Evolutionary conservation across 1,139 yeast species (phyloP).

Genomic region (Scheffersomyces stambukii): DNA sequence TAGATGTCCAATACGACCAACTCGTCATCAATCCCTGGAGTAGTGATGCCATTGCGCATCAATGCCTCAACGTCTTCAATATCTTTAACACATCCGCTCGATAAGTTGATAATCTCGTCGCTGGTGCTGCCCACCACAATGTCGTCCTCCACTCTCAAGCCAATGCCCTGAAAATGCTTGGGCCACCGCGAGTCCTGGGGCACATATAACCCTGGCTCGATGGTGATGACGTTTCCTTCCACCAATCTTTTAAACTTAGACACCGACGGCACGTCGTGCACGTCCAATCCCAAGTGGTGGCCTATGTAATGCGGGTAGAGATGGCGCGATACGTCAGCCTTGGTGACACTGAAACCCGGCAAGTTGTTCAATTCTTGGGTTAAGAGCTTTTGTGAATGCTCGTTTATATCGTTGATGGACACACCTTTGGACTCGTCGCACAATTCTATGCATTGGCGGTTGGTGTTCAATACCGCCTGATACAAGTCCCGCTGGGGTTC

Average conservation of each 20-base stretch:
- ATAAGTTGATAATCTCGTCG: slow-evolving; percentile 55
- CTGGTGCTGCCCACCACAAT: slow-evolving; percentile 64
- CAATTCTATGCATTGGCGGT: slow-evolving; percentile 69
- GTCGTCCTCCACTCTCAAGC: slow-evolving; percentile 93
- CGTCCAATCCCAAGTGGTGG: slow-evolving; percentile 90
- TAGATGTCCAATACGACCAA: slow-evolving; percentile 37
- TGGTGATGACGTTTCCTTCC: slow-evolving; percentile 76
- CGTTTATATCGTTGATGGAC: slow-evolving; percentile 76
- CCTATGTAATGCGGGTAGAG: slow-evolving; percentile 95
- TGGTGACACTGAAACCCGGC: slow-evolving; percentile 56
- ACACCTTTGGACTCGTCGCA: slow-evolving; percentile 51
- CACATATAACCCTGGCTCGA: slow-evolving; percentile 92
- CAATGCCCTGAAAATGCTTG: slow-evolving; percentile 77
- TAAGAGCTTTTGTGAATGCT: slow-evolving; percentile 56
- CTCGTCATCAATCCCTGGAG: slow-evolving; percentile 48
- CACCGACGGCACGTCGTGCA: slow-evolving; percentile 74
- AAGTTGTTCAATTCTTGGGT: slow-evolving; percentile 63
- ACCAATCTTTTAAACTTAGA: slow-evolving; percentile 49
- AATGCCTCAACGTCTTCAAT: slow-evolving; percentile 70
- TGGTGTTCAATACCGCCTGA: slow-evolving; percentile 80
- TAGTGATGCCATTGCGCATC: slow-evolving; percentile 50
- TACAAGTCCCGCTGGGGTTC: slow-evolving; percentile 81
- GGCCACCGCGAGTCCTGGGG: slow-evolving; percentile 73
- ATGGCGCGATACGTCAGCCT: slow-evolving; percentile 47
- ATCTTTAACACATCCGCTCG: slow-evolving; percentile 83